phyloP scores from a whole-genome alignment of 345 rosid species.

The Kernera saxatilis region DNA sequence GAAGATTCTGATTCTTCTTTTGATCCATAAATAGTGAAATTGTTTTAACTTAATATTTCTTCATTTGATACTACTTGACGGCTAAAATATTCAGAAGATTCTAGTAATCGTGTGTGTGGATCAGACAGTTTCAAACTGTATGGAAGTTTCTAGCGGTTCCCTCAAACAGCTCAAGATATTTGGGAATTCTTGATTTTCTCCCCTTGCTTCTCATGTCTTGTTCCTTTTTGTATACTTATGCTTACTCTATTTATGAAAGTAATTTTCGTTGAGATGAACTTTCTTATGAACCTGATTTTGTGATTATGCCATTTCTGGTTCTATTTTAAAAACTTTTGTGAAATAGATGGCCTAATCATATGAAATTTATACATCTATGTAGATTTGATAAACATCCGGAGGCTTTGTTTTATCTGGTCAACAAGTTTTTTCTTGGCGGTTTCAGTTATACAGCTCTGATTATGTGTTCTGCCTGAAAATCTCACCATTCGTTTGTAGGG shows the following conservation, averaged over 20 bases:
- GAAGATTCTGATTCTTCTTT: constrained; percentile 10
- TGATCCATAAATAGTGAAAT: background rate
- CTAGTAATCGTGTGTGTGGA: background rate
- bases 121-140: background rate
- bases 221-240: background rate
- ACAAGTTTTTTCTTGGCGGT: background rate
- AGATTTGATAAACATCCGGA: background rate
- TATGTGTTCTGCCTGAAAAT: background rate
- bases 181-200: background rate
- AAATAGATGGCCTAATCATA: background rate
- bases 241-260: background rate
- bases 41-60: background rate
- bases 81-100: background rate
- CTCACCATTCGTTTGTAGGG: constrained; percentile 36
- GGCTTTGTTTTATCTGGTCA: background rate
- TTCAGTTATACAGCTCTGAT: background rate
- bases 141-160: background rate
- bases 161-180: background rate
- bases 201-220: background rate
- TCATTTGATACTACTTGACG: background rate
- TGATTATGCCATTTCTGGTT: background rate
- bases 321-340: too few species aligned
- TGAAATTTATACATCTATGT: background rate
- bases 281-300: background rate
- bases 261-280: too few species aligned